Base-by-base conservation (phyloP, 768 basidiomycete genomes). In the Mycena galericulata region DNA sequence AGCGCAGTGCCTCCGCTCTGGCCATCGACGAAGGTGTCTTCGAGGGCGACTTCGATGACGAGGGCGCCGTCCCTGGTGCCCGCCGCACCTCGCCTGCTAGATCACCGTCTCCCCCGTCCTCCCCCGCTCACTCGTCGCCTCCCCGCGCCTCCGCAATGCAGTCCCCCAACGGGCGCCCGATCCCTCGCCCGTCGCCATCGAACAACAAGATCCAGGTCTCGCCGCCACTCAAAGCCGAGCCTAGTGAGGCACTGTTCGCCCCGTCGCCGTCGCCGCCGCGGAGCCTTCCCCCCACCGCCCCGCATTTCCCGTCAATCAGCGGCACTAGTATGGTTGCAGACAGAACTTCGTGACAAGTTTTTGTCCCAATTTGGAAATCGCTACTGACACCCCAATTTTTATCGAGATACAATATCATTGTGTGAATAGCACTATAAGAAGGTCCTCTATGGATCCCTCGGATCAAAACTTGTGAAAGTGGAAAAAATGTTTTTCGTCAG, bases 141-240 rank as follows among this genome's bases (percentile, higher is more conserved):
- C 74, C 78, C 5, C 73, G 76, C 41, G 56, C 69, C 36, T 73
- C 65, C n/a, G 72, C 63, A 4, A 22, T 34, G 36, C 56, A 54
- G 24, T 51, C 69, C 26, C 69, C 60, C 56, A 51, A 65, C 29
- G 72, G 76, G 8, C 79, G 75, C 29, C 73, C 76, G 18, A 77
- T 78, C 54, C 75, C 80, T 3, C 79, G 75, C 3, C 76, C 78
- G 0, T 79, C 83, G 10, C 64, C 65, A 6, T 87, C 87, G 7
- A 86, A 85, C 66, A 74, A 78, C 45, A 91, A 90, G 78, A 78
- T 90, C 1, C 89, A 88, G 46, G 80, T 90, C 1, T 88, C 89
- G 0, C 87, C 87, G 1, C 80, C 78, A 11, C 77, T 83, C 67
- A 72, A 78, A 12, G 84, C 82, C 1, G 89, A 92, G 75, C 84